These are phyloP conservation scores for Haberlea rhodopensis DNA, from an alignment of 257 asterid genomes.

Conservation along the genomic window DNA sequence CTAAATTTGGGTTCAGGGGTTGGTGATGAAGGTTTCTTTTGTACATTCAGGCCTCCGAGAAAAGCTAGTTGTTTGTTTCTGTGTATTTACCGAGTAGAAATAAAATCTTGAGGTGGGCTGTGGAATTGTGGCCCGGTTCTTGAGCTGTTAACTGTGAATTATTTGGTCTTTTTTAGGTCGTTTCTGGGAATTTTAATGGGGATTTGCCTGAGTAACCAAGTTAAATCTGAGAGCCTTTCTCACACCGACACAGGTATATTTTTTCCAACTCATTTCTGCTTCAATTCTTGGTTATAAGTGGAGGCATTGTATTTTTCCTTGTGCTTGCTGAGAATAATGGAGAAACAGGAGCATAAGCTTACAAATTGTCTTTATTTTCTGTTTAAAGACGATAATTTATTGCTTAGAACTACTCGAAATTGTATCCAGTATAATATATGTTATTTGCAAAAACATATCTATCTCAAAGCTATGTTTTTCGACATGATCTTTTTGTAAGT, in stretches of 20 bases:
- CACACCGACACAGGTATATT: constrained; percentile 45
- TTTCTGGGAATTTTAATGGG: constrained; percentile 47
- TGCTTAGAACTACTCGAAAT: not conserved
- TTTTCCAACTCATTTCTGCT: not conserved
- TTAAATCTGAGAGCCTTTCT: constrained; percentile 46
- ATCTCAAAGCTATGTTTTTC: not conserved
- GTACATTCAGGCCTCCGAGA: constrained; percentile 19
- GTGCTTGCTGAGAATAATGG: not conserved
- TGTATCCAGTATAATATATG: not conserved
- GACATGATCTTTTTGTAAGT: not conserved
- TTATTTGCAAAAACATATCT: not conserved
- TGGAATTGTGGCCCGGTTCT: not conserved
- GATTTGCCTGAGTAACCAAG: constrained; percentile 55
- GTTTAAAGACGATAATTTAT: not conserved
- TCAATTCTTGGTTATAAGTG: not conserved
- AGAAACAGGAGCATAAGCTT: constrained; percentile 7
- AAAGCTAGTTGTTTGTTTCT: constrained; percentile 18
- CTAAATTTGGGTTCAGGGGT: constrained; percentile 44
- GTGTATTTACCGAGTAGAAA: constrained; percentile 8
- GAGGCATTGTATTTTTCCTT: not conserved
- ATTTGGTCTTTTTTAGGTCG: constrained; percentile 23
- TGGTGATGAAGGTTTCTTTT: constrained; percentile 20
- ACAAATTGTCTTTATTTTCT: not conserved
- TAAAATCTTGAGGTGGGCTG: constrained; percentile 29
- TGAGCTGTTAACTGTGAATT: constrained; percentile 23